Base-by-base conservation (phyloP, 768 basidiomycete species). In the Xanthoconium stramineum region DNA sequence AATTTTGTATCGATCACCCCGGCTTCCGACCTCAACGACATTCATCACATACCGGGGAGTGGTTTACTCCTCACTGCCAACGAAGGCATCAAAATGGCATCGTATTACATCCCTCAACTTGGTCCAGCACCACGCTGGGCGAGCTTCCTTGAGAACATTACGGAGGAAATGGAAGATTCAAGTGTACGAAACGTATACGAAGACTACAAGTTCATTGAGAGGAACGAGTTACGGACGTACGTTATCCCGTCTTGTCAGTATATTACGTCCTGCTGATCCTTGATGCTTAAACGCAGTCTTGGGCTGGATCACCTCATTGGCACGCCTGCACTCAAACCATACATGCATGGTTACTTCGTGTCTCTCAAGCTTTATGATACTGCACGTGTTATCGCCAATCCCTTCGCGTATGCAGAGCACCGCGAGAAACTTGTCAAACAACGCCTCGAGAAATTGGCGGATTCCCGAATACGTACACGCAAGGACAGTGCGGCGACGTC, bases 271-370 rank as follows among this genome's bases (percentile, higher is more conserved):
- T 28, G 11, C 30, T 58, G 46, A 66, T 36, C 15, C n/a, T 19
- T 29, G 33, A 0, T 24, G 11, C 19, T 37, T 35, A 53, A 47
- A 50, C 54, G 38, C 65, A 96, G 94, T 36, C 85, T 99, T 58
- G 91, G 94, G n/a, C 74, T 99, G 69, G 90, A 94, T 62, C 93
- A 96, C 69, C 91, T 99, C 64, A 76, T 97, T 61, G 97, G 97
- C 49, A 96, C 95, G 6, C 86, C 94, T 20, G 85, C 90, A 17
- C 90, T 98, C 79, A 96, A 96, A 72, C 97, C 97, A 5, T 99
- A 98, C 75, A 98, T 99, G 96, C 97, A 99, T 72, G 97, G 97
- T 42, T 98, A 95, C 83, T 98, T 99, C 77, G 74, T 98, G 59
- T 91, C 94, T 6, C 85, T 98, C 74, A 92, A 94, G 65, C 83